These are phyloP conservation scores for Lyophyllum shimeji DNA, from an alignment of 768 basidiomycete species.

Conservation along the genomic window DNA sequence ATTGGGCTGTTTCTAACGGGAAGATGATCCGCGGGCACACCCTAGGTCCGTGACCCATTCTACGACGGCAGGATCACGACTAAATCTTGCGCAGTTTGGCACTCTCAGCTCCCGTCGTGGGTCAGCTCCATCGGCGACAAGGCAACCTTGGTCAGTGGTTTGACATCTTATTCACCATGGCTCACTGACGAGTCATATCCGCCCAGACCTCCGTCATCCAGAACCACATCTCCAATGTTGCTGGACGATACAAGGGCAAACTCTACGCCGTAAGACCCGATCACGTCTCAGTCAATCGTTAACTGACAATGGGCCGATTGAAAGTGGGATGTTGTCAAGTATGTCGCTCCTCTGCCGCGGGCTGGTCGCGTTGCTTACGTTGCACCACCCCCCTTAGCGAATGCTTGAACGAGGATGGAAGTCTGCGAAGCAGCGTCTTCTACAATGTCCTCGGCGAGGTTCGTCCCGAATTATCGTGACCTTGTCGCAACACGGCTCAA, in stretches of 20 bases:
- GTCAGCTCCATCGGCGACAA: slow-evolving; percentile 37
- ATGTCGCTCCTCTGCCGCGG: slow-evolving; percentile 3
- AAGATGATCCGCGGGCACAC: slow-evolving; percentile 43
- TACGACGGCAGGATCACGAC: too few relatives aligned
- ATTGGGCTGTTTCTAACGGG: slow-evolving; percentile 40
- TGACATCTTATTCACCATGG: neutral
- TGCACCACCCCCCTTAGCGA: slow-evolving; percentile 27
- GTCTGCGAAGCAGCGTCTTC: slow-evolving; percentile 45
- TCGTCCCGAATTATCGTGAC: neutral
- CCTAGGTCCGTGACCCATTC: slow-evolving; percentile 23
- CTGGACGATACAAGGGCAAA: slow-evolving; percentile 46
- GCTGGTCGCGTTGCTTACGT: neutral
- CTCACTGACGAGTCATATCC: neutral
- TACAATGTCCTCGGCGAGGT: slow-evolving; percentile 47
- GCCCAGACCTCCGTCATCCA: slow-evolving; percentile 40
- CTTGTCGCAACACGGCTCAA: neutral
- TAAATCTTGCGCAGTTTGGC: too few relatives aligned
- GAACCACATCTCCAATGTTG: slow-evolving; percentile 45
- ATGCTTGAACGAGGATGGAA: slow-evolving; percentile 53
- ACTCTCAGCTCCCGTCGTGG: slow-evolving; percentile 42
- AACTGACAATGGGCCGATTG: neutral
- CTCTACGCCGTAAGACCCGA: slow-evolving; percentile 32
- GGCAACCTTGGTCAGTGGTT: slow-evolving; percentile 31
- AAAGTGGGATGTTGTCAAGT: slow-evolving; percentile 48
- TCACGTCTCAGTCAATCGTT: neutral